A percentile compares a stretch with the other conserved stretches of the same genome.
Conservation (phyloP, 345 rosid species). For the Brassica carinata region DNA sequence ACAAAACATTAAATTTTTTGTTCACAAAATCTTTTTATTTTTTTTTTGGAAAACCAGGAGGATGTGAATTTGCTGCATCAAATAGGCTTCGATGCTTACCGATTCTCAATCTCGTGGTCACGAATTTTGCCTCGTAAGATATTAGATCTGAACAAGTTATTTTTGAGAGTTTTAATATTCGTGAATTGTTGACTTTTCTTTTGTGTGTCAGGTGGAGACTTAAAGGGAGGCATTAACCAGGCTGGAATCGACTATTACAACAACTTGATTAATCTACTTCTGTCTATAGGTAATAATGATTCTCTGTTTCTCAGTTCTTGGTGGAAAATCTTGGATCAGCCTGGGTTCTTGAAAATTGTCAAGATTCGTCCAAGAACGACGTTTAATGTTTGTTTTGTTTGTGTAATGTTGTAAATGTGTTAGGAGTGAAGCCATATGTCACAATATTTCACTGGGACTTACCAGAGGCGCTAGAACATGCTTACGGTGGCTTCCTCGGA, state of each 20-base stretch:
- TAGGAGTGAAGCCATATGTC: constrained; percentile 51
- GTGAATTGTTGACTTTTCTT: background rate
- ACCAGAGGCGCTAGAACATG: constrained; percentile 47
- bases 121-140: constrained; percentile 51
- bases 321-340: background rate
- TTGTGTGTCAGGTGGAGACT: constrained; percentile 41
- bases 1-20: constrained; percentile 21
- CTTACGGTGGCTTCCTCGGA: constrained; percentile 50
- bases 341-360: background rate
- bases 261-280: constrained; percentile 48
- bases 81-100: constrained; percentile 48
- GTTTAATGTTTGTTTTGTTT: background rate
- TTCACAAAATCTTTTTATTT: too few relatives aligned
- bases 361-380: background rate
- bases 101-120: constrained; percentile 59
- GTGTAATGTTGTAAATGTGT: background rate
- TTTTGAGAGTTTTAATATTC: background rate
- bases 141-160: background rate
- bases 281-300: constrained; percentile 31
- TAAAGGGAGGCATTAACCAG: constrained; percentile 53
- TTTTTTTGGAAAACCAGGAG: constrained; percentile 27
- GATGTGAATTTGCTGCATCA: constrained; percentile 37
- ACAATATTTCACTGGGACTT: constrained; percentile 55
- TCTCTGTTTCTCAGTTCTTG: constrained; percentile 8
- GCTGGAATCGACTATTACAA: constrained; percentile 57